Conservation (phyloP, 1,284 basidiomycete species). For the Rhodotorula sp. region DNA sequence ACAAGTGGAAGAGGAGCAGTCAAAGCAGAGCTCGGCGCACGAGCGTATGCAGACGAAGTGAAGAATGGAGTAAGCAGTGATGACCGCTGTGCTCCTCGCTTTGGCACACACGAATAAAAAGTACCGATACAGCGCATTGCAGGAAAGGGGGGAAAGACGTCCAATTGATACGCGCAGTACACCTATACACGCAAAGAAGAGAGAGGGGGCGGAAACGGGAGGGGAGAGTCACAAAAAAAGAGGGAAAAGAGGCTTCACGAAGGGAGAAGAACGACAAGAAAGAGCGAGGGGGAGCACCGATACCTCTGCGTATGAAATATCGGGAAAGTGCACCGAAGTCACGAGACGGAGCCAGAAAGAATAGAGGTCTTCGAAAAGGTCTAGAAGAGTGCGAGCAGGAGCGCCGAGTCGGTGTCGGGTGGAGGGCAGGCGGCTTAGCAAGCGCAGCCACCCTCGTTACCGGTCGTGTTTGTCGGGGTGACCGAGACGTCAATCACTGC, state of each 20-base stretch:
- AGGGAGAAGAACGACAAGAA: neutral
- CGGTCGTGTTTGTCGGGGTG: slow-evolving; percentile 42
- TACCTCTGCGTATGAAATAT: neutral
- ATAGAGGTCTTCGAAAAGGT: neutral
- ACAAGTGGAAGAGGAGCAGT: too few relatives aligned
- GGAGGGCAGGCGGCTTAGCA: slow-evolving; percentile 33
- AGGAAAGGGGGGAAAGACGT: too few relatives aligned
- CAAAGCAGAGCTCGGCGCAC: too few relatives aligned
- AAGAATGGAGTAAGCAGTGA: too few relatives aligned
- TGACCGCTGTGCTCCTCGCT: too few relatives aligned
- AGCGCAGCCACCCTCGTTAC: slow-evolving; percentile 42
- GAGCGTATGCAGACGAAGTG: too few relatives aligned
- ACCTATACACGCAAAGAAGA: neutral
- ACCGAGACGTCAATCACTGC: slow-evolving; percentile 46
- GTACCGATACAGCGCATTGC: too few relatives aligned
- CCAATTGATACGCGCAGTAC: neutral
- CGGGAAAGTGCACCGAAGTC: neutral
- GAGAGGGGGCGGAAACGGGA: neutral
- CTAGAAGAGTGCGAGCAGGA: neutral
- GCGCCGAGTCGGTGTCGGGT: too few relatives aligned
- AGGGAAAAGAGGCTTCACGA: neutral
- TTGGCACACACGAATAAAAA: too few relatives aligned
- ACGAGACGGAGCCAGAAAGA: too few relatives aligned
- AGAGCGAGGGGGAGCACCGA: neutral
- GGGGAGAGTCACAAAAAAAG: neutral